Evolutionary conservation across 2,329 filamentous ascomycete species (phyloP), one percentile per base, ranked within the genome.

Genomic region (Parastagonospora nodorum): DNA sequence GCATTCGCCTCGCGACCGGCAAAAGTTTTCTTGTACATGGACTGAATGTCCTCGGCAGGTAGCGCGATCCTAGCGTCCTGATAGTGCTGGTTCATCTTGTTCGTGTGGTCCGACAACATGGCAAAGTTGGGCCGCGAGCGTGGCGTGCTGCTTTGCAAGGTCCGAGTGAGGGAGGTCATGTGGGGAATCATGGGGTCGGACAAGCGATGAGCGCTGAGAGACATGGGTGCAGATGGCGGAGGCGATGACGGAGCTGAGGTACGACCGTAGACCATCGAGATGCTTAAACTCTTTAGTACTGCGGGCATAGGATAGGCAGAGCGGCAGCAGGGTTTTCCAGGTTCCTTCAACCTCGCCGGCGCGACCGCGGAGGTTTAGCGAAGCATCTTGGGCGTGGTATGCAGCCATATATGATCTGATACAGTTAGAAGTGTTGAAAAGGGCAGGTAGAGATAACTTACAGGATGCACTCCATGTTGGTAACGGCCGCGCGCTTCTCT

Each of bases 391-490:
- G 15, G 65, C 64, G 47, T 66, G 58, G 16, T 69, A 75, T 14
- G 73, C 68, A 16, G 68, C 67, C 68, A 75, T 74, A 55, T 74
- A 75, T 6, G 72, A 67, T 39, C 71, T 73, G 30, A 12, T 5
- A 7, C 10, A 33, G 45, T 70, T 50, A 71, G 65, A 52, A 24
- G n/a, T 24, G 11, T 15, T 9, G 19, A 24, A 24, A 5, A 11
- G 19, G 2, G 3, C n/a, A 3, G 2, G 14, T 6, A n/a, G 14
- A 5, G 1, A 8, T 11, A 1, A 54, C 68, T 59, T 61, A 75
- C 57, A 80, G 51, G 28, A 80, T 72, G 37, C 75, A 78, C 53
- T 80, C 78, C n/a, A 80, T 42, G 28, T 72, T 68, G 40, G 72
- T 75, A 30, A 77, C 68, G 5, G 78, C 77, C 3, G 65, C 70